phyloP scores from a whole-genome alignment of 2,329 filamentous ascomycete species.

The Epichloe glyceriae region DNA sequence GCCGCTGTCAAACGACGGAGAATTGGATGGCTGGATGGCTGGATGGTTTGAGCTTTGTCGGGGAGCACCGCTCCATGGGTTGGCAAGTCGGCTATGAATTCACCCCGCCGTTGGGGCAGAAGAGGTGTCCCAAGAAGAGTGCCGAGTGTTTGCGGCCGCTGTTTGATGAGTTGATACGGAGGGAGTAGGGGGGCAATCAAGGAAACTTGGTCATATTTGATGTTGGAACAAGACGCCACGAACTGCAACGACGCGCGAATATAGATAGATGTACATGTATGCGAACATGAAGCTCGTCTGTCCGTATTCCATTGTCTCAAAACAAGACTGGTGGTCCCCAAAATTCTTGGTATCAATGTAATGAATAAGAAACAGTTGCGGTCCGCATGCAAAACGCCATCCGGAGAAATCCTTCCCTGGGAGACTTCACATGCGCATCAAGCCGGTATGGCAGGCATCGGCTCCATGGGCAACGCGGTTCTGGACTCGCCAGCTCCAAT shows the following conservation, averaged over 20 bases:
- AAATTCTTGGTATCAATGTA: not conserved
- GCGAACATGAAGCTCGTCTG: no score
- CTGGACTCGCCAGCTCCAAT: slow-evolving; percentile 24
- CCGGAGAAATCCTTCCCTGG: not conserved
- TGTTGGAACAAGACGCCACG: no score
- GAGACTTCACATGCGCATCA: slow-evolving; percentile 5
- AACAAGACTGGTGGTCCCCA: no score
- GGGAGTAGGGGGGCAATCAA: no score
- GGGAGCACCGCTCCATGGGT: no score
- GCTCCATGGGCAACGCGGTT: slow-evolving; percentile 22
- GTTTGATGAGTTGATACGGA: slow-evolving; percentile 58
- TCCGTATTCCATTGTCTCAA: no score
- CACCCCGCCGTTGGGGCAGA: not conserved
- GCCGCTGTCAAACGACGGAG: not conserved
- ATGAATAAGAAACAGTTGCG: not conserved
- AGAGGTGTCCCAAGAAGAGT: no score
- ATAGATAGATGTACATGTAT: no score
- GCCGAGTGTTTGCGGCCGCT: slow-evolving; percentile 25
- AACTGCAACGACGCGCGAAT: no score
- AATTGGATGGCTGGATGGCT: no score
- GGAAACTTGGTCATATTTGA: no score
- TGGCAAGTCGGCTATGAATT: not conserved
- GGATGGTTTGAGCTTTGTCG: no score
- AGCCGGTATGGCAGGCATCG: slow-evolving; percentile 13
- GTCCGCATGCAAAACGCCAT: not conserved